phyloP scores from a whole-genome alignment of 1,284 basidiomycete species.

The Leccinum subfulvum region DNA sequence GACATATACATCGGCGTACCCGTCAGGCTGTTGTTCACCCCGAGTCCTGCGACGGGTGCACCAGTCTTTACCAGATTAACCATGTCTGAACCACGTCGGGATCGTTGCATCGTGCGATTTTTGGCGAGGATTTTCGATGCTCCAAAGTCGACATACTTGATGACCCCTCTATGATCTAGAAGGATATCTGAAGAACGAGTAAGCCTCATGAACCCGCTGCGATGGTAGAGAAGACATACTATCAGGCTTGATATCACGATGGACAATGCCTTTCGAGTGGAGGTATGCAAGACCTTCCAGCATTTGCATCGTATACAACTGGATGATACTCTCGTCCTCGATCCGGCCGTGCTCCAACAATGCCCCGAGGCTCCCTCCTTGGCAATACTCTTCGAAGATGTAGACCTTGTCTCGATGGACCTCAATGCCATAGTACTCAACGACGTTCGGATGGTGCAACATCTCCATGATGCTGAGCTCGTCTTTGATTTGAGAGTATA shows the following conservation, averaged over 20 bases:
- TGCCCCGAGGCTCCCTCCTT: constrained; percentile 90
- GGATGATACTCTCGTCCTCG: constrained; percentile 95
- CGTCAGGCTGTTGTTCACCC: constrained; percentile 77
- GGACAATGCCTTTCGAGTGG: constrained; percentile 90
- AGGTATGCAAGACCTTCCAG: constrained; percentile 92
- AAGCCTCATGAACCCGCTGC: constrained; percentile 10
- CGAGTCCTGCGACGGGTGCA: constrained; percentile 42
- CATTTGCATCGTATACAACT: constrained; percentile 97
- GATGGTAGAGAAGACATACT: constrained; percentile 59
- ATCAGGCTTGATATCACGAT: constrained; percentile 98
- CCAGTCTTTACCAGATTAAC: constrained; percentile 31
- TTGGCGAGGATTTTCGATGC: constrained; percentile 97
- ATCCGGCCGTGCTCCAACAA: constrained; percentile 93
- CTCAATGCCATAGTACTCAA: constrained; percentile 99
- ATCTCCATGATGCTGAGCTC: constrained; percentile 99
- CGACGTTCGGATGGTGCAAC: constrained; percentile 96
- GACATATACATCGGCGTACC: constrained; percentile 99
- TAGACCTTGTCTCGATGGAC: constrained; percentile 99
- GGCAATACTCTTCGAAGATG: constrained; percentile 99
- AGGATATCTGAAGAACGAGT: constrained; percentile 73
- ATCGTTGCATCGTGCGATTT: constrained; percentile 84
- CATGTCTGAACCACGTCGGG: constrained; percentile 52
- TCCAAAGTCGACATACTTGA: constrained; percentile 99
- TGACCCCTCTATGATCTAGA: constrained; percentile 88
- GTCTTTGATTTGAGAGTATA: constrained; percentile 94